Evolutionary conservation across 73 alveolate genomes (phyloP), one percentile per base, ranked within the genome.

Genomic region (Paramecium sonneborni): DNA sequence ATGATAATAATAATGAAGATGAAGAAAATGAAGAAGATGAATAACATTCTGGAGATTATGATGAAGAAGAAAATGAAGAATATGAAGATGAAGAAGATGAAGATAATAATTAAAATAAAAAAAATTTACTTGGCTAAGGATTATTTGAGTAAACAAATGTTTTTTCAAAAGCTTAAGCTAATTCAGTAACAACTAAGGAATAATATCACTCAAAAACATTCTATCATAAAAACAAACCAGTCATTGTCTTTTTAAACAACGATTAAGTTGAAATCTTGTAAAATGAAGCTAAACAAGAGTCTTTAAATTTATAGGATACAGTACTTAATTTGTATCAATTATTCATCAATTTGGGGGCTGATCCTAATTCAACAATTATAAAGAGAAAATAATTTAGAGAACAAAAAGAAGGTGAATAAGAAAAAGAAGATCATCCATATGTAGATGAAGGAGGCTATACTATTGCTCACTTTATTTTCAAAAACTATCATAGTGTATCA

Each of bases 361-460:
- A 32, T 11, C 5, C 55, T 30, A 44, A 79, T 79, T 57, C 44
- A 43, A 8, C 39, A 11, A 62, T 79, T n/a, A 39, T 23, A 5
- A 79, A 79, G 44, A 79, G 55, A 39, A 79, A 43, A 14, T 24
- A 43, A 44, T 79, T 14, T 20, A 79, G 90, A 39, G 58, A 74
- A 39, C 37, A 28, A 43, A 43, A n/a, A 15, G 8, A 8, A 0
- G 38, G 0, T 3, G 67, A 34, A 3, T 21, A 34, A 34, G 32
- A 32, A 34, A 6, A 37, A 0, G 5, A 5, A 32, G 57, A 34
- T 0, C 57, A 72, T 72, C 57, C 55, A 0, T 72, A 72, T 34
- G 28, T 72, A 12, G 39, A 34, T 28, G 55, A 35, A 37, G 86
- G 86, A 34, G 8, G 44, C 12, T 32, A 21, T 35, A 38, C 58